phyloP scores from a whole-genome alignment of 768 basidiomycete genomes.

The Boletus tomentosulus region DNA sequence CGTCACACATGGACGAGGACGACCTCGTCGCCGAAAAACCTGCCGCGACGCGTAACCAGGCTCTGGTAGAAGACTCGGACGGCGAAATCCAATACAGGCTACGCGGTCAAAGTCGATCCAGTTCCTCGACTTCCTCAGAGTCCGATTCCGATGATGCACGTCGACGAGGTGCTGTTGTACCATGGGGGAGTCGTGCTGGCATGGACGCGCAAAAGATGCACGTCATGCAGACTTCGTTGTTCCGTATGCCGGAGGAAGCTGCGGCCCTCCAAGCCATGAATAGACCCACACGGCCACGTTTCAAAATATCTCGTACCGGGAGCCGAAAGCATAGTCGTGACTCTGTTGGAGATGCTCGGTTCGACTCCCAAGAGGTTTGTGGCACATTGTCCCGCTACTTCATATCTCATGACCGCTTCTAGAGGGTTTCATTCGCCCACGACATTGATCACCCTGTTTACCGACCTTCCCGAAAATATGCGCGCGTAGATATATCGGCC shows the following conservation, averaged over 20 bases:
- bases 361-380: slow-evolving; percentile 59
- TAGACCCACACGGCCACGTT: slow-evolving; percentile 35
- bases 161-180: slow-evolving; percentile 43
- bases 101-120: slow-evolving; percentile 33
- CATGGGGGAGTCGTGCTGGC: slow-evolving; percentile 70
- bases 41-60: slow-evolving; percentile 36
- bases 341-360: slow-evolving; percentile 67
- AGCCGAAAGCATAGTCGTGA: slow-evolving; percentile 75
- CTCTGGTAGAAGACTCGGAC: slow-evolving; percentile 52
- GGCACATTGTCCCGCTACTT: slow-evolving; percentile 1
- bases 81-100: slow-evolving; percentile 48
- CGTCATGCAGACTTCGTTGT: slow-evolving; percentile 90
- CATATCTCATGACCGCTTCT: slow-evolving; percentile 5
- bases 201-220: slow-evolving; percentile 87
- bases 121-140: slow-evolving; percentile 24
- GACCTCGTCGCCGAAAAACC: slow-evolving; percentile 33
- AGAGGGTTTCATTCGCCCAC: slow-evolving; percentile 81
- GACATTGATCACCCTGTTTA: slow-evolving; percentile 63
- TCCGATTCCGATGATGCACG: slow-evolving; percentile 17
- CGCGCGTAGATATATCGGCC: slow-evolving; percentile 63
- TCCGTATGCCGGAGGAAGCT: slow-evolving; percentile 71
- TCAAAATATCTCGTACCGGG: slow-evolving; percentile 35
- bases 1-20: slow-evolving; percentile 51
- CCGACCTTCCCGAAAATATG: slow-evolving; percentile 76
- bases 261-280: slow-evolving; percentile 57